Percentiles rank a stretch among this genome's conserved stretches.
phyloP scores from a whole-genome alignment of 768 basidiomycete genomes.

The Crucibulum laeve region DNA sequence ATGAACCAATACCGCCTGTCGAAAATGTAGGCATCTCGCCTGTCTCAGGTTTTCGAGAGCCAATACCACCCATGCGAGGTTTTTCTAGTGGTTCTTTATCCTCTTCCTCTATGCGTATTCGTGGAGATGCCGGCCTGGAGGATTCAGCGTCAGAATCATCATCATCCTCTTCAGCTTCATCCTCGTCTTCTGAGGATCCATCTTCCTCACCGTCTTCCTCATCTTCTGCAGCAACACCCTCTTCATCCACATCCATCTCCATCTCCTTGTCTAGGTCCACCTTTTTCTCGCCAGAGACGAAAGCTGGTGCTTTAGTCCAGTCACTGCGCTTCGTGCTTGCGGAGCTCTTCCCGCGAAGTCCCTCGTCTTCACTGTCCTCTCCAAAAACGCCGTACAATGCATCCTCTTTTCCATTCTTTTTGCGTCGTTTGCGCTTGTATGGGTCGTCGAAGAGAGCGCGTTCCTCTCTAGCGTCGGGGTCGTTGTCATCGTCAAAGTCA shows the following conservation, averaged over 20 bases:
- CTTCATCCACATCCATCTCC: constrained; percentile 19
- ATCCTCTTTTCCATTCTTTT: constrained; percentile 65
- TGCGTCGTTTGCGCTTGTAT: constrained; percentile 65
- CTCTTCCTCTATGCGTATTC: constrained; percentile 47
- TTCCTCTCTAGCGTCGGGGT: constrained; percentile 67
- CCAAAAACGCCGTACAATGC: constrained; percentile 75
- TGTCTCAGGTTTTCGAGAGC: constrained; percentile 18
- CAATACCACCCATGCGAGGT: constrained; percentile 44
- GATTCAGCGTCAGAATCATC: constrained; percentile 42
- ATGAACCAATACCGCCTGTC: constrained; percentile 39
- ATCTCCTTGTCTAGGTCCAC: constrained; percentile 40
- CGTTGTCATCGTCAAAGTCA: constrained; percentile 40
- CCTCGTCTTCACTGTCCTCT: constrained; percentile 67
- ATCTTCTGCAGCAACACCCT: constrained; percentile 25
- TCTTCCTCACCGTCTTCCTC: constrained; percentile 25
- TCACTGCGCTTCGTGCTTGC: constrained; percentile 42
- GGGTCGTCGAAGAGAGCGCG: constrained; percentile 75
- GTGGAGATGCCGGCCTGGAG: constrained; percentile 53
- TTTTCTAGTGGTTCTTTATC: constrained; percentile 33
- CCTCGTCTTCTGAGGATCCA: constrained; percentile 28
- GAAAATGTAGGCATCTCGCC: constrained; percentile 23
- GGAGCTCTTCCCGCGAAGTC: constrained; percentile 15
- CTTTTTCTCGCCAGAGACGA: constrained; percentile 56
- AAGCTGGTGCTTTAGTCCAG: constrained; percentile 77
- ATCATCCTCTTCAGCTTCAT: constrained; percentile 31